Evolutionary conservation across 2,329 filamentous ascomycete genomes (phyloP).

Genomic region (Paracoccidioides brasiliensis): DNA sequence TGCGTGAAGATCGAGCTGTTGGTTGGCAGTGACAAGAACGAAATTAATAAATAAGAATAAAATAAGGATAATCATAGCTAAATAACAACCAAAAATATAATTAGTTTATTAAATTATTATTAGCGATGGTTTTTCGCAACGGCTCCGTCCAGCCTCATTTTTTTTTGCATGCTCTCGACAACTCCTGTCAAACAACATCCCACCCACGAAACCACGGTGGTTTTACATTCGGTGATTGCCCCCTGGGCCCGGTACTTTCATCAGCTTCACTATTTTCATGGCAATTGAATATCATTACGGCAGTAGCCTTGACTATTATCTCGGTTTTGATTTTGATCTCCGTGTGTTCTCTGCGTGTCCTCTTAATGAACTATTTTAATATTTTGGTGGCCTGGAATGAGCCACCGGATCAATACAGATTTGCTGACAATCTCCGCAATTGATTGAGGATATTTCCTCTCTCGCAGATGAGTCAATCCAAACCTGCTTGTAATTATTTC

Average conservation of each 20-base stretch:
- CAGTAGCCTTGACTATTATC: background rate
- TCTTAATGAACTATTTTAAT: background rate
- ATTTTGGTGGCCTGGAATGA: background rate
- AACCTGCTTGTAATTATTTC: background rate
- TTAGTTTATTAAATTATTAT: background rate
- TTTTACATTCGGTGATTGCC: background rate
- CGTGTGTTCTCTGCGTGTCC: background rate
- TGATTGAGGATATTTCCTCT: background rate
- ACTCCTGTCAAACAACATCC: background rate
- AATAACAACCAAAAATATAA: background rate
- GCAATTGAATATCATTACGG: conserved; percentile 1
- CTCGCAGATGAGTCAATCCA: background rate
- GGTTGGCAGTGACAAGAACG: background rate
- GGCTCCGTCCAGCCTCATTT: conserved; percentile 1
- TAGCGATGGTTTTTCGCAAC: background rate
- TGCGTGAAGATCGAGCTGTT: background rate
- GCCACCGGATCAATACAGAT: background rate
- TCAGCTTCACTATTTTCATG: background rate
- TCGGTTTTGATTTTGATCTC: background rate
- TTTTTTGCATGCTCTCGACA: background rate
- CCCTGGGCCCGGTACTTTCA: background rate
- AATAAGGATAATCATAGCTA: background rate
- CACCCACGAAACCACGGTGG: background rate
- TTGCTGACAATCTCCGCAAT: background rate
- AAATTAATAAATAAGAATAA: background rate